Percentiles rank a stretch among this genome's conserved stretches.
Evolutionary conservation across 306 rosid species (phyloP).

Genomic region (Alnus rubra): DNA sequence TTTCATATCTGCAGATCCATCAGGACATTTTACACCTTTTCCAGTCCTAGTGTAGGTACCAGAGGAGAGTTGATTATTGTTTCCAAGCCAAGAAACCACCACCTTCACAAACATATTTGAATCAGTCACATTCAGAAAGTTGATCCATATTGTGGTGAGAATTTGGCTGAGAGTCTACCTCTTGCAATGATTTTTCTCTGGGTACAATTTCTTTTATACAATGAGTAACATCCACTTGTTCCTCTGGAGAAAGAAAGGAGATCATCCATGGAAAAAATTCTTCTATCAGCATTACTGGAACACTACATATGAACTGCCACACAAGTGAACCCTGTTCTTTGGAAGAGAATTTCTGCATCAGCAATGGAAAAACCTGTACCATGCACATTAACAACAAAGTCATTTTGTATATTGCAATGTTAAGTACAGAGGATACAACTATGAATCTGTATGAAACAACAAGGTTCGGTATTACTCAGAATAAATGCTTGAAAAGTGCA

Average conservation of each 20-base stretch:
- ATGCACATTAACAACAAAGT: conserved; percentile 1
- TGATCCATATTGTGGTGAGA: conserved; percentile 13
- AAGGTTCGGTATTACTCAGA: neutral
- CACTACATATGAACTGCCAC: conserved; percentile 86
- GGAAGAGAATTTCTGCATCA: conserved; percentile 61
- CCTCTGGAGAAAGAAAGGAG: conserved; percentile 67
- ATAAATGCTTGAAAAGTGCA: neutral
- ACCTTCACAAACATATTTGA: conserved; percentile 55
- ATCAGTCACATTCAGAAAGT: conserved; percentile 31
- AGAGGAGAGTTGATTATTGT: conserved; percentile 31
- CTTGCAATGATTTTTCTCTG: conserved; percentile 65
- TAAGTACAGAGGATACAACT: neutral
- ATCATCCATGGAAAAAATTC: conserved; percentile 59
- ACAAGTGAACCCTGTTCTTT: conserved; percentile 79
- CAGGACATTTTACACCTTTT: conserved; percentile 37
- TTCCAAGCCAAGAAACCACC: conserved; percentile 68
- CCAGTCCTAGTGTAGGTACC: conserved; percentile 29
- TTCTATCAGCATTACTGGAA: conserved; percentile 75
- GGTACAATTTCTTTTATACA: conserved; percentile 67
- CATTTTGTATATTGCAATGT: neutral
- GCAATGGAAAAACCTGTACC: conserved; percentile 78
- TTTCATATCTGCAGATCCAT: conserved; percentile 39
- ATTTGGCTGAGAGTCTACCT: conserved; percentile 50
- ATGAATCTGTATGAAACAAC: conserved; percentile 1
- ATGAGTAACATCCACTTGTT: conserved; percentile 53